phyloP scores from a whole-genome alignment of 2,329 filamentous ascomycete genomes.

The Curvularia spicifera region DNA sequence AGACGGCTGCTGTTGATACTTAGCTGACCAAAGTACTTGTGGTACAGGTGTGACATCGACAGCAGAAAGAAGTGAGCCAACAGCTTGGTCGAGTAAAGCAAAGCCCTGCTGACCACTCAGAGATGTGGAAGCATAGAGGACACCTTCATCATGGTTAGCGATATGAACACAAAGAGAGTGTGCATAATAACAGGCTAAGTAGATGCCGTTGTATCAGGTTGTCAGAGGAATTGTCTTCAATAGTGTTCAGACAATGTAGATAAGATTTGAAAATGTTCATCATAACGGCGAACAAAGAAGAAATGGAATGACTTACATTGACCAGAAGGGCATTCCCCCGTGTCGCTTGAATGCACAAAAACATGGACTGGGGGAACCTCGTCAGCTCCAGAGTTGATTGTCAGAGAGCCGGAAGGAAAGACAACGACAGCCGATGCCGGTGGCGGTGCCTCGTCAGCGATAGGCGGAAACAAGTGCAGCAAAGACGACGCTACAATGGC shows the following conservation, averaged over 20 bases:
- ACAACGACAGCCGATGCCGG: conserved; percentile 76
- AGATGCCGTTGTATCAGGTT: conserved; percentile 71
- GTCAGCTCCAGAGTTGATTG: conserved; percentile 25
- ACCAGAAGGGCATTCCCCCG: conserved; percentile 84
- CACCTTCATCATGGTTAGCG: conserved; percentile 57
- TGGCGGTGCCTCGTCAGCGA: conserved; percentile 75
- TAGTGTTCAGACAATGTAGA: conserved; percentile 99
- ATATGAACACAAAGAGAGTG: conserved; percentile 15
- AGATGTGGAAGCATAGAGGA: conserved; percentile 63
- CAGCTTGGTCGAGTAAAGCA: conserved; percentile 49
- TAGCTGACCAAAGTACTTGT: conserved; percentile 59
- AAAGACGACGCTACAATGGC: conserved; percentile 73
- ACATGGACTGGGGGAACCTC: conserved; percentile 61
- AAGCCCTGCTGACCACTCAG: conserved; percentile 45
- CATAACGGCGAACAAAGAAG: conserved; percentile 61
- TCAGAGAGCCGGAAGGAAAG: conserved; percentile 66
- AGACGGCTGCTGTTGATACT: conserved; percentile 57
- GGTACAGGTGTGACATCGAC: conserved; percentile 46
- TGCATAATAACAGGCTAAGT: conserved; percentile 4
- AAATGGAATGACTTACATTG: conserved; percentile 76
- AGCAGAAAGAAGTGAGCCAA: conserved; percentile 53
- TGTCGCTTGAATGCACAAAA: conserved; percentile 83
- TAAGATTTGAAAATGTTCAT: conserved; percentile 96
- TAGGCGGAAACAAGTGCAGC: conserved; percentile 69
- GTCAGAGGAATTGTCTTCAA: conserved; percentile 89